Evolutionary conservation across 2,329 filamentous ascomycete genomes (phyloP).

Genomic region (Microascus cirrosus): DNA sequence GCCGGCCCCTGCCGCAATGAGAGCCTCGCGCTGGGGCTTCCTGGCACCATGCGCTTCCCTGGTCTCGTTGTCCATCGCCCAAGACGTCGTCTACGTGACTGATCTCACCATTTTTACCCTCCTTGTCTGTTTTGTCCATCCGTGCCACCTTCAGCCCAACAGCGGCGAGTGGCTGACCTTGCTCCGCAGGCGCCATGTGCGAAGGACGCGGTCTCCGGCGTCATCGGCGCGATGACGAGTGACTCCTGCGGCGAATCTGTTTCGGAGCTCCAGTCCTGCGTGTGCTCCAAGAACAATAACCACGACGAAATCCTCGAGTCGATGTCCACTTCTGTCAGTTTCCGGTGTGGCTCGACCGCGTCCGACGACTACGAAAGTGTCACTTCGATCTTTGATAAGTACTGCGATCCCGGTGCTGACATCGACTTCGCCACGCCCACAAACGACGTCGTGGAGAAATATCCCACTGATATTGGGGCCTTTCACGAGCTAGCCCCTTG

Average conservation of each 20-base stretch:
- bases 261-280: conserved; percentile 21
- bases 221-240: neutral
- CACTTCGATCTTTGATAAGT: conserved; percentile 29
- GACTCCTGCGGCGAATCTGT: neutral
- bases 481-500: conserved; percentile 30
- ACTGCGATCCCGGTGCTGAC: conserved; percentile 31
- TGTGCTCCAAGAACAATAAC: conserved; percentile 37
- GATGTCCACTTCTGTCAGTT: conserved; percentile 27
- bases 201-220: neutral
- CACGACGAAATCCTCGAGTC: conserved; percentile 22
- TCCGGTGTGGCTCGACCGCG: conserved; percentile 32
- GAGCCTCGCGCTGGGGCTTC: neutral
- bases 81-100: conserved; percentile 28
- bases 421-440: conserved; percentile 28
- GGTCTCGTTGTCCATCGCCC: neutral
- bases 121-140: conserved; percentile 19
- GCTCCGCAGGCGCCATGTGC: neutral
- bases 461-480: conserved; percentile 37
- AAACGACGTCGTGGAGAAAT: conserved; percentile 27
- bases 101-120: conserved; percentile 29
- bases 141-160: neutral
- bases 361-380: conserved; percentile 37
- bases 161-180: neutral
- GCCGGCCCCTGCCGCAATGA: neutral
- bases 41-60: neutral